phyloP scores from a whole-genome alignment of 805 yeast genomes.

The Candida golubevii region DNA sequence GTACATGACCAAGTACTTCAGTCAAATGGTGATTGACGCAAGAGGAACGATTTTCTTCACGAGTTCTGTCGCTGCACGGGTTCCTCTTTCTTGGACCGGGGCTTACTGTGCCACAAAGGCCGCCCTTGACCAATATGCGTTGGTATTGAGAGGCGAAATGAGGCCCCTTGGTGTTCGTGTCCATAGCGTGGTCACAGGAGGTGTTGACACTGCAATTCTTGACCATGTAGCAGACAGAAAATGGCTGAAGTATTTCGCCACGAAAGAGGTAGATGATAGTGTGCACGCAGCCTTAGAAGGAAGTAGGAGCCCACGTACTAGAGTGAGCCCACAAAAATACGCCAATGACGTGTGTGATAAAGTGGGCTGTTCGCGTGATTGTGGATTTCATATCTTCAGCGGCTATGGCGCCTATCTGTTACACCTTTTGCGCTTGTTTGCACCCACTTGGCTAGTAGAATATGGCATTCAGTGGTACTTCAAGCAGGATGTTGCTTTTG shows the following conservation, averaged over 20 bases:
- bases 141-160: constrained; percentile 31
- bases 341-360: constrained; percentile 12
- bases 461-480: constrained; percentile 10
- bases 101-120: constrained; percentile 37
- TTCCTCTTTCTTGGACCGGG: constrained; percentile 31
- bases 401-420: constrained; percentile 10
- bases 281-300: constrained; percentile 6
- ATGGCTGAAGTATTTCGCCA: constrained; percentile 6
- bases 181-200: constrained; percentile 37
- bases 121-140: constrained; percentile 36
- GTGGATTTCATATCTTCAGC: constrained; percentile 16
- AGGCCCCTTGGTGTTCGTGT: constrained; percentile 36
- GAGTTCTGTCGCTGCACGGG: constrained; percentile 28
- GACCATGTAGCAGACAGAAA: constrained; percentile 12
- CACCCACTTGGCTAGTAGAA: constrained; percentile 13
- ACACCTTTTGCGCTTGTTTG: constrained; percentile 11
- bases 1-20: constrained; percentile 30
- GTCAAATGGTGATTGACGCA: constrained; percentile 25
- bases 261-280: constrained; percentile 10
- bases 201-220: constrained; percentile 33
- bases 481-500: constrained; percentile 12
- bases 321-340: constrained; percentile 6
- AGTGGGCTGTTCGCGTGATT: constrained; percentile 5
- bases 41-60: constrained; percentile 38
- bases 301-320: constrained; percentile 12